Conservation (phyloP, 768 basidiomycete genomes). For the Gloeophyllum trabeum region DNA sequence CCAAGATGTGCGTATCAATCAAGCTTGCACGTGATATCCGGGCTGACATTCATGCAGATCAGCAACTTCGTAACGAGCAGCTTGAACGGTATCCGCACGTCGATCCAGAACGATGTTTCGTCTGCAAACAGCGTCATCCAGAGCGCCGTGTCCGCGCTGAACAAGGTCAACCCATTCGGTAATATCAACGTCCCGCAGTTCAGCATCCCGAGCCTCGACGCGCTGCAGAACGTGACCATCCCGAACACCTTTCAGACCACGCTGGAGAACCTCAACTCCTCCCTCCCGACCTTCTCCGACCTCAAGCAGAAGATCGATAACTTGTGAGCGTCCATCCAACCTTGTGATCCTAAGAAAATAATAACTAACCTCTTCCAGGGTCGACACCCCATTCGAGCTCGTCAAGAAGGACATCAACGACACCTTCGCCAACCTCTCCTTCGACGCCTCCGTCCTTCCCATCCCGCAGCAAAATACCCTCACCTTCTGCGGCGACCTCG, state of each 20-base stretch:
- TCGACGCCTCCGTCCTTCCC: slow-evolving; percentile 65
- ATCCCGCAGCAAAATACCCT: slow-evolving; percentile 62
- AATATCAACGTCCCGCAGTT: slow-evolving; percentile 64
- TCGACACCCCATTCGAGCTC: slow-evolving; percentile 80
- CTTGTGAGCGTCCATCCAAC: slow-evolving; percentile 40
- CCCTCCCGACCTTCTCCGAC: slow-evolving; percentile 68
- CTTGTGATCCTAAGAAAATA: not conserved
- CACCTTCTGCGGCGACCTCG: slow-evolving; percentile 67
- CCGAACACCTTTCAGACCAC: slow-evolving; percentile 67
- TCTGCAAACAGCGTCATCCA: slow-evolving; percentile 60
- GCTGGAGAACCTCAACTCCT: slow-evolving; percentile 66
- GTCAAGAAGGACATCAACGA: slow-evolving; percentile 85
- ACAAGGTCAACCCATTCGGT: slow-evolving; percentile 66
- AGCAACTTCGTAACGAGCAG: slow-evolving; percentile 54
- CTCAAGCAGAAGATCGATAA: slow-evolving; percentile 57
- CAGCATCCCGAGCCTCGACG: slow-evolving; percentile 59
- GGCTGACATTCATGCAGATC: slow-evolving; percentile 34
- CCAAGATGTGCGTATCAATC: slow-evolving; percentile 50
- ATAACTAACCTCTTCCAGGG: slow-evolving; percentile 25
- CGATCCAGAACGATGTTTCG: slow-evolving; percentile 61
- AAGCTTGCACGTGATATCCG: no score
- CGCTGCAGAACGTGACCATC: slow-evolving; percentile 69
- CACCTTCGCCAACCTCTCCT: slow-evolving; percentile 63
- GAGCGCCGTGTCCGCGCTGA: slow-evolving; percentile 52
- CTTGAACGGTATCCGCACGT: slow-evolving; percentile 47